Conservation (phyloP, 371 early-diverging fungal genomes). For the Conidiobolus incongruus region DNA sequence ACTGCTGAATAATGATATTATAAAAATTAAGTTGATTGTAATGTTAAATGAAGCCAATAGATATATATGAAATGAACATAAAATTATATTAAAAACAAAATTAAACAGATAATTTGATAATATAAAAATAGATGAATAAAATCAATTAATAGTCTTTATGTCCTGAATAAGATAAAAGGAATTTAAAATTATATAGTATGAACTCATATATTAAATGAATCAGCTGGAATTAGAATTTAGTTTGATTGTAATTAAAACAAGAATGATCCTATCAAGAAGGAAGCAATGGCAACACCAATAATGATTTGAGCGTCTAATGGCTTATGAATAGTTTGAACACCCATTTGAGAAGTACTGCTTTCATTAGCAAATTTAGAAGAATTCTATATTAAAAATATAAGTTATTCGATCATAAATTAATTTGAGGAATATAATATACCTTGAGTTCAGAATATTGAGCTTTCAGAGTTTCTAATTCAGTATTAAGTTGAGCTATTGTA, state of each 20-base stretch:
- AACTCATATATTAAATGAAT: too few species aligned
- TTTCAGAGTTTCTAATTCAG: constrained; percentile 4
- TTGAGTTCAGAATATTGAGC: neutral
- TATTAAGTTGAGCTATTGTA: neutral
- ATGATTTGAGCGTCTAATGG: constrained; percentile 6
- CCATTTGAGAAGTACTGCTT: neutral
- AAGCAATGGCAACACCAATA: constrained; percentile 5
- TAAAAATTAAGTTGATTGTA: too few species aligned
- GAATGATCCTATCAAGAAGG: constrained; percentile 7
- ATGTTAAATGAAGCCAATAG: too few species aligned
- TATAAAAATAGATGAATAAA: too few species aligned
- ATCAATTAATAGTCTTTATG: too few species aligned
- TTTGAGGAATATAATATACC: neutral
- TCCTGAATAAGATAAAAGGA: too few species aligned
- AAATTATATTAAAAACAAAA: too few species aligned
- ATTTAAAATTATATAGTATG: too few species aligned
- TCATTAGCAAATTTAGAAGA: neutral
- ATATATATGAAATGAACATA: too few species aligned
- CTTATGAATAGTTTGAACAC: constrained; percentile 1
- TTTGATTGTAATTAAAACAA: constrained; percentile 6
- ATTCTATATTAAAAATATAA: neutral
- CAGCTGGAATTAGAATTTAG: too few species aligned
- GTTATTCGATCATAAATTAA: neutral
- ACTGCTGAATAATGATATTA: too few species aligned
- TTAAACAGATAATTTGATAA: too few species aligned